Conservation (phyloP, 2,329 filamentous ascomycete species). For the Gaeumannomyces tritici region DNA sequence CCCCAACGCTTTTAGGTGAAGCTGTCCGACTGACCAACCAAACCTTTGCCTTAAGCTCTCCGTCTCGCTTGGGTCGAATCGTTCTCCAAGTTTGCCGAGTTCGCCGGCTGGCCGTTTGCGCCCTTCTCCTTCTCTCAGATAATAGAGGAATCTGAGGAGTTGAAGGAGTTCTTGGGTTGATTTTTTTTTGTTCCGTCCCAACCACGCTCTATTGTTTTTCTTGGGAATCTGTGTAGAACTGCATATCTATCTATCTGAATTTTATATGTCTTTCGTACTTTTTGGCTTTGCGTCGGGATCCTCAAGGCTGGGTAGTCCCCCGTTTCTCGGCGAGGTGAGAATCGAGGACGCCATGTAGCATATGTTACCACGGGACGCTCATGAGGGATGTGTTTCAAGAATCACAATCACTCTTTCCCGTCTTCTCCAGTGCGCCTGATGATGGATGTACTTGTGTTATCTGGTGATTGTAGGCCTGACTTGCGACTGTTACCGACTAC, state of each 20-base stretch:
- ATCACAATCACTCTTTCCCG: not conserved
- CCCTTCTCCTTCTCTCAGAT: slow-evolving; percentile 82
- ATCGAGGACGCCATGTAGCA: not conserved
- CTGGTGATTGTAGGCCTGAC: too few species aligned
- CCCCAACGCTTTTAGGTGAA: not conserved
- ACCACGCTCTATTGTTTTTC: not conserved
- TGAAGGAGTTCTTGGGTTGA: slow-evolving; percentile 45
- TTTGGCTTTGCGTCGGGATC: not conserved
- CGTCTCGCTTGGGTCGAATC: slow-evolving; percentile 94
- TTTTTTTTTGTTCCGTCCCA: not conserved
- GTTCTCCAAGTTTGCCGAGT: slow-evolving; percentile 95
- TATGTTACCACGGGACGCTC: not conserved
- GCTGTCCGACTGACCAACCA: not conserved
- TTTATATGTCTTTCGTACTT: slow-evolving; percentile 3
- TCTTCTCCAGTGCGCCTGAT: not conserved
- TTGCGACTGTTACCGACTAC: too few species aligned
- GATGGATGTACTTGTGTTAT: not conserved
- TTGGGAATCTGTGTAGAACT: not conserved
- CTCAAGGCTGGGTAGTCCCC: not conserved
- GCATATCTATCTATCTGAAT: slow-evolving; percentile 1
- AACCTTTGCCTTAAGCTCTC: slow-evolving; percentile 29
- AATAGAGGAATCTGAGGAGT: slow-evolving; percentile 69
- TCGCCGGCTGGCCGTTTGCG: slow-evolving; percentile 75
- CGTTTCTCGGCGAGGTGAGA: not conserved
- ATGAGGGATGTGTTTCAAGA: not conserved